These are phyloP conservation scores for Azolla pinnata DNA, from an alignment of 75 land plant genomes.

Conservation along the genomic window DNA sequence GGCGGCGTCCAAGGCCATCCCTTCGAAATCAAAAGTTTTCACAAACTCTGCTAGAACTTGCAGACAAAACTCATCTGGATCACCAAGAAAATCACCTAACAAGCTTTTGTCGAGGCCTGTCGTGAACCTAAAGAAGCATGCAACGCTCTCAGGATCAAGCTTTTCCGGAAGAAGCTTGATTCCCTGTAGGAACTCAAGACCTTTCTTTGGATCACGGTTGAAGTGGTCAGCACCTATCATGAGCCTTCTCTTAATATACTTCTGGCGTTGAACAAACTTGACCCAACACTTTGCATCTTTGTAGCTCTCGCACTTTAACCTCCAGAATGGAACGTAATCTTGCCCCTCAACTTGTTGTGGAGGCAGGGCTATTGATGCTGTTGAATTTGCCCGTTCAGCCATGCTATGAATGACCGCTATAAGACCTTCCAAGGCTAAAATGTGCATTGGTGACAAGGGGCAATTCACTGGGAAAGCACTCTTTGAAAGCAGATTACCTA, in stretches of 20 bases:
- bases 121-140: constrained; percentile 76
- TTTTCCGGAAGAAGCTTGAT: constrained; percentile 52
- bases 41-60: constrained; percentile 77
- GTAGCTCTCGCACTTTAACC: constrained; percentile 32
- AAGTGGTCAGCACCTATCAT: constrained; percentile 81
- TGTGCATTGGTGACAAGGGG: constrained; percentile 61
- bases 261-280: constrained; percentile 48
- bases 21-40: constrained; percentile 60
- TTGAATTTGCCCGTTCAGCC: constrained; percentile 36
- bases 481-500: constrained; percentile 71
- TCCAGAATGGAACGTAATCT: constrained; percentile 69
- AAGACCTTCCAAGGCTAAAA: constrained; percentile 90
- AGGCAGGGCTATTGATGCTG: constrained; percentile 1
- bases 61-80: constrained; percentile 68
- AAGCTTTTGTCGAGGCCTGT: constrained; percentile 67
- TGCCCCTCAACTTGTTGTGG: constrained; percentile 19
- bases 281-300: constrained; percentile 56
- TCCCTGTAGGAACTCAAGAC: constrained; percentile 69
- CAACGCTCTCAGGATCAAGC: constrained; percentile 62
- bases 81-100: constrained; percentile 80
- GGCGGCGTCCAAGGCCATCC: constrained; percentile 71
- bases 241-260: constrained; percentile 60
- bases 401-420: constrained; percentile 56
- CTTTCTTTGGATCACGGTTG: constrained; percentile 89
- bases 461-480: constrained; percentile 59